Conservation (phyloP, 306 rosid genomes). For the Comarum palustre region DNA sequence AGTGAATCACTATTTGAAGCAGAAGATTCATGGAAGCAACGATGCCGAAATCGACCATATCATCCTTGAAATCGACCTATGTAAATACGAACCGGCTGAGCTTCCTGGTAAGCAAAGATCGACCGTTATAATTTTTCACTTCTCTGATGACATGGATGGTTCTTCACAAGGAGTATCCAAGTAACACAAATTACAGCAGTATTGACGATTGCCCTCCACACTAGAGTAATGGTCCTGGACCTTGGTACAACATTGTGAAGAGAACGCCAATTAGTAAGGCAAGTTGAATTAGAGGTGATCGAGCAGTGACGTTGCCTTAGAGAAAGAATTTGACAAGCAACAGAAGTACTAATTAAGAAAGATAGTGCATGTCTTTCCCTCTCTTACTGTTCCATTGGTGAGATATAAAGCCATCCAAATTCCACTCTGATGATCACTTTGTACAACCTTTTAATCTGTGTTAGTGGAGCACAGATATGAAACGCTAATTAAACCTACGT, state of each 20-base stretch:
- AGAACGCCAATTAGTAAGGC: background rate
- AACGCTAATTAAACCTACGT: background rate
- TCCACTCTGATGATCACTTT: background rate
- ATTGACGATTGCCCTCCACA: no score
- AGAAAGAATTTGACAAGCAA: background rate
- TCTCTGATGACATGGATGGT: no score
- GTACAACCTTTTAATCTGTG: background rate
- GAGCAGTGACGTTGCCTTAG: background rate
- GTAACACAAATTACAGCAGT: no score
- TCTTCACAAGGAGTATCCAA: no score
- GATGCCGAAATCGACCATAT: conserved; percentile 4
- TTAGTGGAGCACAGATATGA: background rate
- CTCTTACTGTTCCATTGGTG: background rate
- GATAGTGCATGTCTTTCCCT: background rate
- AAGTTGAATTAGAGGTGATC: background rate
- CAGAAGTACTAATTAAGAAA: no score
- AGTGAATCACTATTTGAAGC: conserved; percentile 36
- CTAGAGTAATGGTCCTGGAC: background rate
- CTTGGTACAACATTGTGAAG: background rate
- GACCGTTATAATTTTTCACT: background rate
- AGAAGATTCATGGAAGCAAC: conserved; percentile 27
- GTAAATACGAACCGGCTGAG: conserved; percentile 53
- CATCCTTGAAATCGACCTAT: conserved; percentile 46
- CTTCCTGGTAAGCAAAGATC: conserved; percentile 39
- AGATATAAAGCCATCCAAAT: background rate